phyloP scores from a whole-genome alignment of 2,329 filamentous ascomycete species.

The Trichoderma asperellum region DNA sequence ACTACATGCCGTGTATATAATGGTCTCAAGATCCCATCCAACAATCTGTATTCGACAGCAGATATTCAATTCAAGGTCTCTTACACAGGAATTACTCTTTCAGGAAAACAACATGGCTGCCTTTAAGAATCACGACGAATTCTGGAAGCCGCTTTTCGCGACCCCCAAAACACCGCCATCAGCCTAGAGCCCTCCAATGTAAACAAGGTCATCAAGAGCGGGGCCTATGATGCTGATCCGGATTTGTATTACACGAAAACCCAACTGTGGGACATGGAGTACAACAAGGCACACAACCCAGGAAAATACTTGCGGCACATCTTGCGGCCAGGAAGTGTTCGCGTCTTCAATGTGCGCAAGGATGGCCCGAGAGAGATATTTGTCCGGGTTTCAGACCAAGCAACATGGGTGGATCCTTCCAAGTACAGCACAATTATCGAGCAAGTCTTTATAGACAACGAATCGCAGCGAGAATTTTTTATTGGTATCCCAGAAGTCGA shows the following conservation, averaged over 20 bases:
- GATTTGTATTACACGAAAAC: constrained; percentile 31
- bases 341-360: constrained; percentile 28
- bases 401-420: constrained; percentile 54
- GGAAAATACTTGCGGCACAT: constrained; percentile 29
- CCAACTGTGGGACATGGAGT: constrained; percentile 33
- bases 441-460: constrained; percentile 30
- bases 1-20: background rate
- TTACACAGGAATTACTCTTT: background rate
- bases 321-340: constrained; percentile 29
- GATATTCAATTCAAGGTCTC: background rate
- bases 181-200: constrained; percentile 27
- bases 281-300: constrained; percentile 31
- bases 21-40: background rate
- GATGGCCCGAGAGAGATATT: constrained; percentile 30
- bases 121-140: constrained; percentile 28
- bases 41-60: background rate
- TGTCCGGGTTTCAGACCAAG: constrained; percentile 62
- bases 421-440: constrained; percentile 30
- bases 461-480: constrained; percentile 27
- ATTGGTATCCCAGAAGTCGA: constrained; percentile 29
- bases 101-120: background rate
- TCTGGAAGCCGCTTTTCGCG: constrained; percentile 25
- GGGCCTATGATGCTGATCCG: constrained; percentile 29
- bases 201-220: constrained; percentile 29
- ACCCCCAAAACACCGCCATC: constrained; percentile 29